These are phyloP conservation scores for Nothophytophthora sp. DNA, from an alignment of 352 stramenopile genomes.

Conservation along the genomic window DNA sequence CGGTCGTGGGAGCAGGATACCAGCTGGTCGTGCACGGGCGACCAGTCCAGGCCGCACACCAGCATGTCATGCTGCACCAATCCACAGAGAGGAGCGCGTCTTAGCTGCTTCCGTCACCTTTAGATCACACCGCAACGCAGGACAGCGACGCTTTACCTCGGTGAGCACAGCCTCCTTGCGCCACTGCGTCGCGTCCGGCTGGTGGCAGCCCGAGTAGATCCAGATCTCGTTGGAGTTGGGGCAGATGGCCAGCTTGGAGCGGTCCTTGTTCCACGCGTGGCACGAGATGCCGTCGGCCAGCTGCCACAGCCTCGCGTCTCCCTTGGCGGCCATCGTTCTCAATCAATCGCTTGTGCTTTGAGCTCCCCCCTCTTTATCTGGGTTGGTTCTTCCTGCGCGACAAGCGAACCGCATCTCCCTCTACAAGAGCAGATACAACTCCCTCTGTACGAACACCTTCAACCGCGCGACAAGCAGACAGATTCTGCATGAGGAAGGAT, in stretches of 20 bases:
- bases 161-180: constrained; percentile 85
- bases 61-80: constrained; percentile 90
- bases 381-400: background rate
- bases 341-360: constrained; percentile 22
- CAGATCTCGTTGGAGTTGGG: constrained; percentile 93
- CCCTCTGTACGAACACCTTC: constrained; percentile 35
- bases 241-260: constrained; percentile 89
- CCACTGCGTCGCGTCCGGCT: constrained; percentile 77
- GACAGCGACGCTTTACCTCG: constrained; percentile 33
- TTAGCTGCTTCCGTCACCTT: too few species aligned
- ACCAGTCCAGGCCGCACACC: constrained; percentile 93
- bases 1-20: constrained; percentile 95
- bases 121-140: background rate
- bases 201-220: constrained; percentile 89
- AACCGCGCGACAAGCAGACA: constrained; percentile 13
- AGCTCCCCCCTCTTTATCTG: constrained; percentile 30
- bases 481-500: background rate
- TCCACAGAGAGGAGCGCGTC: too few species aligned
- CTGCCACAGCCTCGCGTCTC: constrained; percentile 71
- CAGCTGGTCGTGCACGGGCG: constrained; percentile 91
- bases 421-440: constrained; percentile 18
- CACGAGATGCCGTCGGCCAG: constrained; percentile 86
- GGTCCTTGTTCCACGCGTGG: constrained; percentile 93
- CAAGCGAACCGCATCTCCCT: constrained; percentile 27
- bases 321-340: constrained; percentile 24